Conservation (phyloP, 345 rosid genomes). For the Populus tremula region DNA sequence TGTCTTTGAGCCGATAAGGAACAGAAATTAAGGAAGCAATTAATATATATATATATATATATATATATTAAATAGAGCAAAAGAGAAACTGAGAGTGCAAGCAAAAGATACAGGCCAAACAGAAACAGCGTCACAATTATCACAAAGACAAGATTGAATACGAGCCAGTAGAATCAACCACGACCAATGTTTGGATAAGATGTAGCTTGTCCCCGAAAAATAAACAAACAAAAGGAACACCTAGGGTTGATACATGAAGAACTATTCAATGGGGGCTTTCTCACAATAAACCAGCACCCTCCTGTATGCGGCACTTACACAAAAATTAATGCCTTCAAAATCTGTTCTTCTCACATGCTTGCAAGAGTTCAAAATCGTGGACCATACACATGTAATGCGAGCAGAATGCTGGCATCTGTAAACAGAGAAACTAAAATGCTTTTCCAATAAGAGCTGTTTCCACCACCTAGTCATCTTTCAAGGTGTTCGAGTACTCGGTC, state of each 20-base stretch:
- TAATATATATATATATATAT: too few relatives aligned
- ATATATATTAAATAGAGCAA: too few relatives aligned
- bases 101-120: not conserved
- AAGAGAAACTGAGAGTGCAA: too few relatives aligned
- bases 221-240: slow-evolving; percentile 11
- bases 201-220: not conserved
- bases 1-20: not conserved
- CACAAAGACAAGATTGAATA: slow-evolving; percentile 5
- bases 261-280: slow-evolving; percentile 30
- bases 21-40: not conserved
- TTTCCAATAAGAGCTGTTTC: not conserved
- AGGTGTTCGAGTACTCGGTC: slow-evolving; percentile 40
- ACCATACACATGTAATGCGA: not conserved
- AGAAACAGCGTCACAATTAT: not conserved
- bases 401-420: slow-evolving; percentile 23
- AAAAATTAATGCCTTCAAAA: slow-evolving; percentile 50
- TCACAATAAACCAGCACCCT: slow-evolving; percentile 15
- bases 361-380: slow-evolving; percentile 13
- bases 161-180: not conserved
- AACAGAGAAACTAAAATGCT: not conserved
- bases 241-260: slow-evolving; percentile 8
- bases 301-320: slow-evolving; percentile 31
- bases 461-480: slow-evolving; percentile 53
- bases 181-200: not conserved
- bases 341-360: slow-evolving; percentile 18